Evolutionary conservation across 2,329 filamentous ascomycete species (phyloP), one percentile per base, ranked within the genome.

Genomic region (Pestalotiopsis sp.): DNA sequence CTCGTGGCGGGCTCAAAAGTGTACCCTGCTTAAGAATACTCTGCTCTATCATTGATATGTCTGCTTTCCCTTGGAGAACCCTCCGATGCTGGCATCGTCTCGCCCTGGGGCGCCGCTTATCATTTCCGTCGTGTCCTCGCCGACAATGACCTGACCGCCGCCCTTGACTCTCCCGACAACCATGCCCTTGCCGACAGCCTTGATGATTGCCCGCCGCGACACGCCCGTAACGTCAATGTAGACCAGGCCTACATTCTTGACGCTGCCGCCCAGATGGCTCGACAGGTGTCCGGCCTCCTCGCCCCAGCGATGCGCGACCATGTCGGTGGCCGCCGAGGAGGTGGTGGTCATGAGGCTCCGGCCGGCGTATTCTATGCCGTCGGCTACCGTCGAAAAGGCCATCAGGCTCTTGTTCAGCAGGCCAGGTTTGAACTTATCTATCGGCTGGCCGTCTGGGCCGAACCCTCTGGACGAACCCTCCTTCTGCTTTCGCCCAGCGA

Each of bases 181-280:
- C 96, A 99, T 98, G 55, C 96, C 94, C 84, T 97, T 98, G 23
- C 95, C 96, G 1, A 98, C 96, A 57, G 92, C 93, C 85, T 98
- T 99, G 77, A 99, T 88, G 58, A 99, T 90, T 0, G 96, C 96
- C 70, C 91, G 90, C 57, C 96, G 87, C 67, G 93, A 97, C 1
- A 99, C 96, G 45, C 96, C 96, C 0, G 95, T 92, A 1, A 97
- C 95, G 75, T 99, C 96, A 70, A 99, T 97, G 78, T 99, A 99
- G 39, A 99, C 96, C 36, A 99, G 86, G 5, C 95, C 96, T 7
- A 98, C 96, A 73, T 98, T 99, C 86, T 96, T 97, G 75, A 98
- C 91, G 27, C 95, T 95, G 4, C 93, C 91, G 0, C 94, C 93
- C 23, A 99, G 81, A 66, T 93, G 86, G 57, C 86, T 86, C 2